These are phyloP conservation scores for Coemansia aciculifera DNA, from an alignment of 192 early-diverging fungal species.

Conservation along the genomic window DNA sequence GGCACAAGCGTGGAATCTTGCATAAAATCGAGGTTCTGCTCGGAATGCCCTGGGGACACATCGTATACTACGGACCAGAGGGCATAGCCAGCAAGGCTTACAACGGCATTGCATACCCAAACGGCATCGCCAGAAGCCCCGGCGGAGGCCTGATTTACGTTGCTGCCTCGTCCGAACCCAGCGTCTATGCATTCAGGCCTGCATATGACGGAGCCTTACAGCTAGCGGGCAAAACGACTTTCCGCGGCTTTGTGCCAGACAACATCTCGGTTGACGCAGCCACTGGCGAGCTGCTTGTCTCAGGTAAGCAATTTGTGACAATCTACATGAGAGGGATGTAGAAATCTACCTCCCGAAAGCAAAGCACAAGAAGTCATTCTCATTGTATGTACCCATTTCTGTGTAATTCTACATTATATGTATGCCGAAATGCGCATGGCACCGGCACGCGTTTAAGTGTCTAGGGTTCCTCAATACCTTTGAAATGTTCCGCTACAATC, in stretches of 20 bases:
- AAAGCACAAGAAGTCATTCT: neutral
- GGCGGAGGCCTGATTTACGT: slow-evolving; percentile 37
- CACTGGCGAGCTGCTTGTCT: slow-evolving; percentile 44
- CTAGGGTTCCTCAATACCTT: slow-evolving; percentile 52
- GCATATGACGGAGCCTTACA: slow-evolving; percentile 23
- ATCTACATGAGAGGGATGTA: neutral
- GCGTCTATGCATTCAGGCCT: slow-evolving; percentile 31
- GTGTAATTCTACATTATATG: neutral
- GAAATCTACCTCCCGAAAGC: neutral
- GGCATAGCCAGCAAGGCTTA: slow-evolving; percentile 29
- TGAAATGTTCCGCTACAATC: slow-evolving; percentile 52
- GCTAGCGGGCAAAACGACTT: slow-evolving; percentile 28
- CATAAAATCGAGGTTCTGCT: slow-evolving; percentile 50
- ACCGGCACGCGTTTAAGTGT: neutral
- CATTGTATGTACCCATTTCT: neutral
- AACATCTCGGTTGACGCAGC: slow-evolving; percentile 48
- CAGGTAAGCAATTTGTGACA: slow-evolving; percentile 36
- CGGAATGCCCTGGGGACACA: slow-evolving; percentile 51
- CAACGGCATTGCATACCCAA: slow-evolving; percentile 36
- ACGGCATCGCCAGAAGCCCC: slow-evolving; percentile 42
- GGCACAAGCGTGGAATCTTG: slow-evolving; percentile 19
- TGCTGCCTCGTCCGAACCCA: slow-evolving; percentile 44
- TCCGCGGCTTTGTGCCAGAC: slow-evolving; percentile 46
- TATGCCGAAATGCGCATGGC: slow-evolving; percentile 1
- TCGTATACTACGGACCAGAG: slow-evolving; percentile 34